Evolutionary conservation across 2,329 filamentous ascomycete species (phyloP).

Genomic region (Pseudocercospora macadamiae): DNA sequence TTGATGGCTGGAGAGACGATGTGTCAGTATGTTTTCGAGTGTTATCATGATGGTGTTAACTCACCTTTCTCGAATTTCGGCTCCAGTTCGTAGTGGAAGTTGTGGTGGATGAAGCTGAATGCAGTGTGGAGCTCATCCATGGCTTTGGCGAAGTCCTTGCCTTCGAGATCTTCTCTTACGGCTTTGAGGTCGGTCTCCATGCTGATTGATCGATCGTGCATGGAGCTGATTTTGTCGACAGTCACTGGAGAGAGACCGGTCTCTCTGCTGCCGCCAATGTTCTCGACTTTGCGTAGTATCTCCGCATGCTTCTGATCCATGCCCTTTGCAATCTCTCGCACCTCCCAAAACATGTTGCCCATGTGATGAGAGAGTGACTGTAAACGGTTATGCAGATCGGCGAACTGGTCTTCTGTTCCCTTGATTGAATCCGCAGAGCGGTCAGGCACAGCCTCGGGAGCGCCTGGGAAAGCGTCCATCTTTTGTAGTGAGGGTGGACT

Average conservation of each 20-base stretch:
- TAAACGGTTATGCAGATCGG: conserved; percentile 81
- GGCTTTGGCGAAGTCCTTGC: conserved; percentile 60
- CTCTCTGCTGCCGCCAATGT: conserved; percentile 52
- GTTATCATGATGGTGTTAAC: neutral
- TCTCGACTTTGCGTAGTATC: conserved; percentile 48
- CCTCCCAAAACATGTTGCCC: conserved; percentile 61
- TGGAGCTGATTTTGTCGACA: conserved; percentile 25
- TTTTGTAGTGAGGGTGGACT: conserved; percentile 25
- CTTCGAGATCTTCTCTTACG: conserved; percentile 58
- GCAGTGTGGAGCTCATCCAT: conserved; percentile 58
- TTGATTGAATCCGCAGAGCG: conserved; percentile 42
- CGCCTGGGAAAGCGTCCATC: conserved; percentile 45
- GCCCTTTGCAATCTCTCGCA: conserved; percentile 55
- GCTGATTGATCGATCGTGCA: conserved; percentile 29
- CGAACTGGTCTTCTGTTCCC: conserved; percentile 65
- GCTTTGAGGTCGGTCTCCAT: conserved; percentile 56
- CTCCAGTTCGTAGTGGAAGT: conserved; percentile 56
- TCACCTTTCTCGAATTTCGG: conserved; percentile 39
- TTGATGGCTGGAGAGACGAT: conserved; percentile 15
- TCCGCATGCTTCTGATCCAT: conserved; percentile 63
- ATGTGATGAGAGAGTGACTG: conserved; percentile 73
- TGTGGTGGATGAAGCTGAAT: conserved; percentile 45
- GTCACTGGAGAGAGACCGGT: conserved; percentile 28
- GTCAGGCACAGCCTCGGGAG: conserved; percentile 46
- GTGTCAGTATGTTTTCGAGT: conserved; percentile 1